Base-by-base conservation (phyloP, 1,284 basidiomycete species). In the Porogramme epimiltina region DNA sequence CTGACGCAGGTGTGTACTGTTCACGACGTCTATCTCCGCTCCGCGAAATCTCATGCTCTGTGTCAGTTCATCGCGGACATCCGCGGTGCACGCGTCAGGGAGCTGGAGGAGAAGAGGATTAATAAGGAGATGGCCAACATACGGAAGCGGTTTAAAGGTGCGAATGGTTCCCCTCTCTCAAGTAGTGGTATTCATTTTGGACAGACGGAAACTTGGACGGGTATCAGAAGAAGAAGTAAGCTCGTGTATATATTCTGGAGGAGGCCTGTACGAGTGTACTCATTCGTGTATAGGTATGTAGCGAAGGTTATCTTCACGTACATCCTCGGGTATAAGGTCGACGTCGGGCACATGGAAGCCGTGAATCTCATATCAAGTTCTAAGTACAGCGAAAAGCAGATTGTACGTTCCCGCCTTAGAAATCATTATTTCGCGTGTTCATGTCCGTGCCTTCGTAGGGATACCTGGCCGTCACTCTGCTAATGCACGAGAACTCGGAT, bases 111-210 rank as follows among this genome's bases (percentile, higher is more conserved):
- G 80, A 98, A 98, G 74, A 77, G 96, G 51, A 97, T 99, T 65
- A 99, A 99, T 75, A 95, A 97, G 71, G 97, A 99, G 75, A 98
- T 99, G 96, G 96, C 97, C 1, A 98, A 99, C 67, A 99, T 99
- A 62, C 82, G 97, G 49, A 95, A 96, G 78, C 95, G 98, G 74
- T 98, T 99, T 80, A 98, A 98, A 81, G 91, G 93, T 90, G 50
- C 52, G 68, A 62, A 37, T 18, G 25, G 38, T 15, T 40, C 51
- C 39, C 45, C 25, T 47, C 13, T 40, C 34, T 31, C 6, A 5
- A n/a, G 34, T 16, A 6, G 34, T 43, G 19, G 34, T 26, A 42
- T 49, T 42, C 55, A 46, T 41, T 37, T 50, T 45, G 44, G 22
- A 1, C 18, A 95, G 96, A 98, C 65, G 96, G 95, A 18, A 95